phyloP scores from a whole-genome alignment of 352 stramenopile species.

The Phytophthora melonis region DNA sequence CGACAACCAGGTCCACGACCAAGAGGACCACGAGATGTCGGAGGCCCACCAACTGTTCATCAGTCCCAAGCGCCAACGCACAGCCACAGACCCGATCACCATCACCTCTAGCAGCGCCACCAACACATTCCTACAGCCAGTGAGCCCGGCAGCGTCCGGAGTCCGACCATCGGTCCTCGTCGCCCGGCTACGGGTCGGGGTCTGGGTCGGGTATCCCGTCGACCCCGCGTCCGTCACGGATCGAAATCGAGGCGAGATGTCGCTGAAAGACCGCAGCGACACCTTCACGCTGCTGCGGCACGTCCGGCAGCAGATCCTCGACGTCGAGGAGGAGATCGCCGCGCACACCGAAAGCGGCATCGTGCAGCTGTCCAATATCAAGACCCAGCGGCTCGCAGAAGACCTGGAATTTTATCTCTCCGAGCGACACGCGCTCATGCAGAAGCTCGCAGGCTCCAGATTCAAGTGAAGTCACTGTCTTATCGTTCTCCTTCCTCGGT shows the following conservation, averaged over 20 bases:
- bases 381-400: constrained; percentile 24
- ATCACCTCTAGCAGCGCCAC: constrained; percentile 12
- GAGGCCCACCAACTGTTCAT: neutral
- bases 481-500: neutral
- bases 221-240: neutral
- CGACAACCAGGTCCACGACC: neutral
- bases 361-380: constrained; percentile 2
- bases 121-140: constrained; percentile 25
- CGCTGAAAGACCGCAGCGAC: constrained; percentile 24
- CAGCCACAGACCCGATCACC: neutral
- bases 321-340: constrained; percentile 23
- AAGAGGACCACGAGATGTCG: neutral
- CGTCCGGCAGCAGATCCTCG: constrained; percentile 30
- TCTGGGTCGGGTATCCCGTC: constrained; percentile 2
- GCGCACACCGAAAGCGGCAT: constrained; percentile 8
- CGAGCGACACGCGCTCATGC: constrained; percentile 29
- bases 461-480: neutral
- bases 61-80: constrained; percentile 18
- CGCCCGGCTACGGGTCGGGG: neutral
- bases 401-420: constrained; percentile 35
- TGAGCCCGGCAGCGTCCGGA: constrained; percentile 15
- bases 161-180: neutral
- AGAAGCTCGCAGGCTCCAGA: constrained; percentile 25
- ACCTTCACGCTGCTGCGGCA: constrained; percentile 27
- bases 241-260: constrained; percentile 14